phyloP scores from a whole-genome alignment of 306 rosid species.

The Calophaca sinica region DNA sequence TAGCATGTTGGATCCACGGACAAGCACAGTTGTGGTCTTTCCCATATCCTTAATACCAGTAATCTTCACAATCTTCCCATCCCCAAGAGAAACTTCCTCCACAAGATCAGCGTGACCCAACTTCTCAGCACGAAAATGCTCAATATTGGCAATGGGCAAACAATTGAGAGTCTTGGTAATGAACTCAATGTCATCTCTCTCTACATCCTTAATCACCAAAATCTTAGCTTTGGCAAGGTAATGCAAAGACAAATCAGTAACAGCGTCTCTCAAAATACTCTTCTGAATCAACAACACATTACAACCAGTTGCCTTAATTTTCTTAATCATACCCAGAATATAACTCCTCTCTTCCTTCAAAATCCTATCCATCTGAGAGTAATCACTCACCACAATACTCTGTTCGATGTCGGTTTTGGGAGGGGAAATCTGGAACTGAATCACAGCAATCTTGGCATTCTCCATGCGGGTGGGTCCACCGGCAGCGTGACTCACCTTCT shows the following conservation, averaged over 20 bases:
- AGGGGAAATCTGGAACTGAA: slow-evolving; percentile 97
- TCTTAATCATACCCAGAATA: slow-evolving; percentile 94
- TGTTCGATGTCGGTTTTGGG: slow-evolving; percentile 95
- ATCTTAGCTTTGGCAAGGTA: slow-evolving; percentile 96
- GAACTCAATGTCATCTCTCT: slow-evolving; percentile 95
- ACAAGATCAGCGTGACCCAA: slow-evolving; percentile 90
- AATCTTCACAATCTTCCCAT: slow-evolving; percentile 91
- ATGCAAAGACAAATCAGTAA: slow-evolving; percentile 91
- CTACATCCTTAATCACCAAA: slow-evolving; percentile 95
- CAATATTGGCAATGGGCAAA: slow-evolving; percentile 89
- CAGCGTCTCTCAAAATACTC: slow-evolving; percentile 94
- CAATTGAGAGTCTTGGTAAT: slow-evolving; percentile 94
- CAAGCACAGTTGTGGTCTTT: slow-evolving; percentile 83
- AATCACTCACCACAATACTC: slow-evolving; percentile 91
- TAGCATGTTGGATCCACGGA: slow-evolving; percentile 87
- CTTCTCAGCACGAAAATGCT: slow-evolving; percentile 91
- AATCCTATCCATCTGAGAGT: slow-evolving; percentile 97
- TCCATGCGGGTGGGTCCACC: slow-evolving; percentile 97
- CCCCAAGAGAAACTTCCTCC: slow-evolving; percentile 90
- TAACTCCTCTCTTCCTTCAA: slow-evolving; percentile 93
- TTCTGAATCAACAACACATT: slow-evolving; percentile 94
- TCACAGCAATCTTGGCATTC: slow-evolving; percentile 91
- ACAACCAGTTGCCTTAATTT: slow-evolving; percentile 88
- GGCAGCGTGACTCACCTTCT: slow-evolving; percentile 93
- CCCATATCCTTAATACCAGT: slow-evolving; percentile 97